Evolutionary conservation across 768 basidiomycete species (phyloP), one percentile per base, ranked within the genome.

Genomic region (Russula vinacea): DNA sequence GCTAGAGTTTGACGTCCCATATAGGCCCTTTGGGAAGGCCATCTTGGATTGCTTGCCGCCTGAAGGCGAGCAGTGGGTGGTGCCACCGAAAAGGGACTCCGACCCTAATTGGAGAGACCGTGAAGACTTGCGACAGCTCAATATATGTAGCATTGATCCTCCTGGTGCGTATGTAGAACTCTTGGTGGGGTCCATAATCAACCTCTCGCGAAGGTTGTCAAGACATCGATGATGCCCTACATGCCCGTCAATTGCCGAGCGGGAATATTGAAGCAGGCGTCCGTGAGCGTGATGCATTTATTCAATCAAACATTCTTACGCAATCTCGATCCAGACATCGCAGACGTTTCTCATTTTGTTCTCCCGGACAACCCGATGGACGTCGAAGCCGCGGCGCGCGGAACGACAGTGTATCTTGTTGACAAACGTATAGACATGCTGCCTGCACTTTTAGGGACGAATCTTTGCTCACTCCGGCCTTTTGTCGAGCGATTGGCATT

Each of bases 371-470:
- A 90, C 47, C 86, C 95, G 0, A 98, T 99, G 94, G 96, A 99
- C 69, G 87, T 78, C 50, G 96, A 99, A 74, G 96, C 96, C 24
- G 92, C 94, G n/a, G 83, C 94, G 19, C 81, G 96, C 65, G 96
- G 96, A 5, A 98, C 96, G 5, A 98, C 96, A 0, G 96, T 99
- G 0, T 99, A 98, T 73, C 84, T 99, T 2, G 96, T 98, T 6
- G 96, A 99, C 79, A 96, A 95, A 75, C 91, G 96, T 39, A 94
- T 99, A 56, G 97, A 98, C 78, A 99, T 99, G 97, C 80, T 99
- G 54, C 97, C 97, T 0, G 79, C 87, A 3, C 80, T 99, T 10
- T 80, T 99, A 7, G 97, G 97, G 1, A 98, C 96, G 1, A 99
- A 98, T 71, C 76, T 99, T 13, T 99, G 97, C 73, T 96, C 94